Evolutionary conservation across 73 alveolate genomes (phyloP).

Genomic region (Symbiodinium natans): DNA sequence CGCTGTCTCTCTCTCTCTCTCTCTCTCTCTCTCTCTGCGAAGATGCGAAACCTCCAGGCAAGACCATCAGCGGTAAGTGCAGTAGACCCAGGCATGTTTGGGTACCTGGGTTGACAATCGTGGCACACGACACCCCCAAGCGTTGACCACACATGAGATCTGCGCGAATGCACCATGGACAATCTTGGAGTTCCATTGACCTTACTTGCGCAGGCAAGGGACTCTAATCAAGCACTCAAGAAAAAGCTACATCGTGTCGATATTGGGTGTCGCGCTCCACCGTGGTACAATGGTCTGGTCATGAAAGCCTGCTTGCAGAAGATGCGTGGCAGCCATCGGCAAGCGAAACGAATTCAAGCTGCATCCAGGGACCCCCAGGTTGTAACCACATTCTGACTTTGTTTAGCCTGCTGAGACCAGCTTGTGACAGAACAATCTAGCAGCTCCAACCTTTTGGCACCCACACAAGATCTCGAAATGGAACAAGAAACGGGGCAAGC

Average conservation of each 20-base stretch:
- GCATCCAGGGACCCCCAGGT: too few species aligned
- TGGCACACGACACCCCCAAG: too few species aligned
- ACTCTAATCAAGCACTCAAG: too few species aligned
- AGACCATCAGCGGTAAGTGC: constrained; percentile 29
- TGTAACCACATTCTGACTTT: too few species aligned
- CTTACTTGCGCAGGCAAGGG: not conserved
- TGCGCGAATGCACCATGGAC: constrained; percentile 62
- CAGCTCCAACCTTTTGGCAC: too few species aligned
- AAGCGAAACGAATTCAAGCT: not conserved
- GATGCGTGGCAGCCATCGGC: not conserved
- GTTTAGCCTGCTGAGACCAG: too few species aligned
- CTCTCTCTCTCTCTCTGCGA: too few species aligned
- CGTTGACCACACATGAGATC: not conserved
- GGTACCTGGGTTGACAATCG: constrained; percentile 15
- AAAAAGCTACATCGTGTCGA: too few species aligned
- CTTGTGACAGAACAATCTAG: too few species aligned
- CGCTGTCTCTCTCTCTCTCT: too few species aligned
- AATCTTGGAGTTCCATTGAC: constrained; percentile 7
- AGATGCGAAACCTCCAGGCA: constrained; percentile 46
- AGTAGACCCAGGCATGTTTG: constrained; percentile 67
- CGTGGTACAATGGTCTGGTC: constrained; percentile 78
- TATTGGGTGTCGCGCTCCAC: constrained; percentile 3
- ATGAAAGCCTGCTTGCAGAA: constrained; percentile 19
- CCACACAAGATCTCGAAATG: too few species aligned
- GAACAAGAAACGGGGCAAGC: too few species aligned